phyloP scores from a whole-genome alignment of 1,284 basidiomycete species.

The Papiliotrema laurentii region DNA sequence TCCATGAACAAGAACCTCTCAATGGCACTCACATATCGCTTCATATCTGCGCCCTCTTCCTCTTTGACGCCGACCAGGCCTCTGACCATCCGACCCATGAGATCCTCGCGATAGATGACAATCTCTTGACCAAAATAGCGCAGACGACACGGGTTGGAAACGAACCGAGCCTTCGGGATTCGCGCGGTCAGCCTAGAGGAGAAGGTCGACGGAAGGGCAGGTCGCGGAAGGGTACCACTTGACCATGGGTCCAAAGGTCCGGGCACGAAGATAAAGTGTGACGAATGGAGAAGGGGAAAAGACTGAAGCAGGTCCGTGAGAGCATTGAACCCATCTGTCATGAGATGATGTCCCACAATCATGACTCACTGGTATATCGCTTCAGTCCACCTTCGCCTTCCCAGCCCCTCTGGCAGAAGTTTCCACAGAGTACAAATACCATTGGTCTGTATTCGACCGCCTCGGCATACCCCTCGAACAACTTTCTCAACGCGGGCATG shows the following conservation, averaged over 20 bases:
- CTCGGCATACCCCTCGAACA: conserved; percentile 89
- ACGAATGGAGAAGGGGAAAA: conserved; percentile 73
- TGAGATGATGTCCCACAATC: background rate
- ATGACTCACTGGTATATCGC: conserved; percentile 68
- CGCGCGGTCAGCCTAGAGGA: conserved; percentile 63
- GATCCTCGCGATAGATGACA: conserved; percentile 87
- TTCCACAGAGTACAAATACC: conserved; percentile 88
- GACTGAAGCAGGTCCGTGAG: conserved; percentile 77
- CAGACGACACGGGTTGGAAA: conserved; percentile 88
- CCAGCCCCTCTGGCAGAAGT: conserved; percentile 82
- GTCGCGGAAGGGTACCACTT: conserved; percentile 71
- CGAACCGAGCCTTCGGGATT: conserved; percentile 73
- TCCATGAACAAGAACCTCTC: background rate
- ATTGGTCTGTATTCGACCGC: conserved; percentile 74
- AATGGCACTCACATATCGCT: conserved; percentile 66
- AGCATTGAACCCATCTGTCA: conserved; percentile 73
- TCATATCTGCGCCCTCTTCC: conserved; percentile 67
- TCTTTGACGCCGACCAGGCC: conserved; percentile 84
- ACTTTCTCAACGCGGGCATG: conserved; percentile 67
- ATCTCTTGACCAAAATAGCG: conserved; percentile 96
- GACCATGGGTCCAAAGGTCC: conserved; percentile 85
- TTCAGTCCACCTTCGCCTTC: conserved; percentile 73
- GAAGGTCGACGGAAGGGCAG: conserved; percentile 70
- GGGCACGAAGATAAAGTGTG: conserved; percentile 91
- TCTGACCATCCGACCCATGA: conserved; percentile 89